Percentiles rank a stretch among this genome's conserved stretches.
Evolutionary conservation across 371 early-diverging fungal genomes (phyloP).

Genomic region (Lichtheimia ornata): DNA sequence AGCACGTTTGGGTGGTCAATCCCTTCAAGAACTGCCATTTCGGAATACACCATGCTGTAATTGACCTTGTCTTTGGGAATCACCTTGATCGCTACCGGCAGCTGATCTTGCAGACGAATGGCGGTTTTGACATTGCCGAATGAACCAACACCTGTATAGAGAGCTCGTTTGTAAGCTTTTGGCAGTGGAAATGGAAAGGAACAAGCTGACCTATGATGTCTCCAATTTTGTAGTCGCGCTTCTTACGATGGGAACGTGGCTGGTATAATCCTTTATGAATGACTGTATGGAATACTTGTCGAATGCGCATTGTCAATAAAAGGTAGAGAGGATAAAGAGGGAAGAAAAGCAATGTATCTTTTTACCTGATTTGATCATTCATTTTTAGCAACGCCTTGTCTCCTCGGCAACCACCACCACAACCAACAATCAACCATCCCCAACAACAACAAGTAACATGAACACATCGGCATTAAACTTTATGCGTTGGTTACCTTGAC

Average conservation of each 20-base stretch:
- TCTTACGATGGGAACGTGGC: constrained; percentile 70
- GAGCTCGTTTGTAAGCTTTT: neutral
- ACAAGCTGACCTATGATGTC: constrained; percentile 51
- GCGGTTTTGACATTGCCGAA: constrained; percentile 77
- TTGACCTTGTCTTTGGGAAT: constrained; percentile 70
- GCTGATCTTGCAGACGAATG: constrained; percentile 53
- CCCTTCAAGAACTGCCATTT: constrained; percentile 67
- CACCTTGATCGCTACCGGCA: constrained; percentile 77
- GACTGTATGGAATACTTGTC: constrained; percentile 28
- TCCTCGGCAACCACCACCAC: too few species aligned
- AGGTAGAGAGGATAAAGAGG: constrained; percentile 2
- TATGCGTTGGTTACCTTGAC: too few species aligned
- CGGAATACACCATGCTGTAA: constrained; percentile 74
- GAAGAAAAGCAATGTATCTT: neutral
- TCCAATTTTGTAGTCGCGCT: constrained; percentile 66
- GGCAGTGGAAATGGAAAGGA: neutral
- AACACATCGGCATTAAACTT: too few species aligned
- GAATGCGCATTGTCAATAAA: constrained; percentile 4
- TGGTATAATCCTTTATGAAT: constrained; percentile 53
- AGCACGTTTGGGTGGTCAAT: constrained; percentile 84
- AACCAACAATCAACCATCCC: too few species aligned
- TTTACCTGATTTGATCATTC: too few species aligned
- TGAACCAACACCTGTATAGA: constrained; percentile 63
- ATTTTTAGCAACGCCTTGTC: too few species aligned
- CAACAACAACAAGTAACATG: too few species aligned